Percentiles rank a stretch among this genome's conserved stretches.
phyloP scores from a whole-genome alignment of 2,329 filamentous ascomycete species.

The Colletotrichum orchidophilum region DNA sequence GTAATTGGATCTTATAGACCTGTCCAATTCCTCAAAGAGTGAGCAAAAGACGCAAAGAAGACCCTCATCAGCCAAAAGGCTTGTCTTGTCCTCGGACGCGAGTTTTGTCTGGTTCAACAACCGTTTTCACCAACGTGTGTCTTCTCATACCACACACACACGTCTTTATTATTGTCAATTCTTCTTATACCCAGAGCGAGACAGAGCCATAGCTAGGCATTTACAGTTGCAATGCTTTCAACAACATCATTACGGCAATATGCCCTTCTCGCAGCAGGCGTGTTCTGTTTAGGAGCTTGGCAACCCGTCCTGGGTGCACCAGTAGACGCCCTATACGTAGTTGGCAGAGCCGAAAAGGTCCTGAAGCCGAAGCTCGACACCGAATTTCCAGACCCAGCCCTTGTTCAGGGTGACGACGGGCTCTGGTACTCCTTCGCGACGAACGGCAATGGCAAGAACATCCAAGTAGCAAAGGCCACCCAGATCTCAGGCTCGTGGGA shows the following conservation, averaged over 20 bases:
- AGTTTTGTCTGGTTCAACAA: not conserved
- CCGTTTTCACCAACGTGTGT: not conserved
- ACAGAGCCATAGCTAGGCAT: not conserved
- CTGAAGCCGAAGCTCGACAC: slow-evolving; percentile 39
- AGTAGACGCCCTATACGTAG: slow-evolving; percentile 20
- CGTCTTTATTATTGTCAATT: slow-evolving; percentile 6
- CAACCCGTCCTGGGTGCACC: slow-evolving; percentile 15
- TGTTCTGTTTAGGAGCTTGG: slow-evolving; percentile 2
- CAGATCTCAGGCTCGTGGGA: slow-evolving; percentile 59
- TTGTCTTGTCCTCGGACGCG: not conserved
- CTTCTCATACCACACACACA: not conserved
- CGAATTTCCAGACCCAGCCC: slow-evolving; percentile 65
- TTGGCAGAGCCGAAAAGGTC: slow-evolving; percentile 12
- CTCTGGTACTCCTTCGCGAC: slow-evolving; percentile 69
- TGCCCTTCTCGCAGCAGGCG: slow-evolving; percentile 13
- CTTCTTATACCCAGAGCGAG: slow-evolving; percentile 17
- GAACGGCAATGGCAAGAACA: slow-evolving; percentile 56
- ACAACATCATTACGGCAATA: slow-evolving; percentile 12
- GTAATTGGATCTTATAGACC: slow-evolving; percentile 18
- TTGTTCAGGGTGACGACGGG: slow-evolving; percentile 57
- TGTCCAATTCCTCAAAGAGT: slow-evolving; percentile 14
- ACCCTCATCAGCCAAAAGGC: not conserved
- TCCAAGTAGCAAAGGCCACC: slow-evolving; percentile 62
- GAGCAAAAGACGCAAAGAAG: not conserved
- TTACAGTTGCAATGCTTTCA: slow-evolving; percentile 18